Evolutionary conservation across 1,284 basidiomycete species (phyloP).

Genomic region (Tilletia walkeri): DNA sequence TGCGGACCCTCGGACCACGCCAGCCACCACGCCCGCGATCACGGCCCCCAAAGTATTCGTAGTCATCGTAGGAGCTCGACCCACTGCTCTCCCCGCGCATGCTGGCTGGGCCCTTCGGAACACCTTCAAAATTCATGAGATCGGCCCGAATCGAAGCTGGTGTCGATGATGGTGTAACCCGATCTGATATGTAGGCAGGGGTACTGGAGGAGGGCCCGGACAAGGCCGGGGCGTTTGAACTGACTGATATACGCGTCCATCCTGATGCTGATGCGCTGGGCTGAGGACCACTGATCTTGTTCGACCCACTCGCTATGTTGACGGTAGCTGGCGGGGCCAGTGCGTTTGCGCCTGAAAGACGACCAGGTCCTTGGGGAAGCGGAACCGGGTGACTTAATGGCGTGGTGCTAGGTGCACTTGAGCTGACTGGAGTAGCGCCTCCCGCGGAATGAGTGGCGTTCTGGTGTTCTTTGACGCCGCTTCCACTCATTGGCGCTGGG

Average conservation of each 20-base stretch:
- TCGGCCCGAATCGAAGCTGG: constrained; percentile 3
- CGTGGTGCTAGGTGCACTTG: not conserved
- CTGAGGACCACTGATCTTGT: constrained; percentile 2
- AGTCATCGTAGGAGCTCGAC: constrained; percentile 7
- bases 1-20: constrained; percentile 9
- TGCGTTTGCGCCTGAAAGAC: no score
- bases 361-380: no score
- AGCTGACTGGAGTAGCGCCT: not conserved
- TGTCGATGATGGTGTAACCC: not conserved
- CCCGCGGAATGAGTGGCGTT: not conserved
- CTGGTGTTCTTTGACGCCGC: no score
- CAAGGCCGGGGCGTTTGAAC: not conserved
- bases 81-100: constrained; percentile 29
- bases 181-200: not conserved
- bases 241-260: constrained; percentile 5
- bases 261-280: not conserved
- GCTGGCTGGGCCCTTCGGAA: constrained; percentile 40
- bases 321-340: no score
- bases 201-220: not conserved
- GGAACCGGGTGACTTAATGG: no score
- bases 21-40: constrained; percentile 2
- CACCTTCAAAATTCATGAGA: constrained; percentile 32
- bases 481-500: no score
- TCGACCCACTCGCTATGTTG: not conserved
- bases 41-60: constrained; percentile 2